Conservation (phyloP, 169 alveolate genomes). For the Eimeria maxima region DNA sequence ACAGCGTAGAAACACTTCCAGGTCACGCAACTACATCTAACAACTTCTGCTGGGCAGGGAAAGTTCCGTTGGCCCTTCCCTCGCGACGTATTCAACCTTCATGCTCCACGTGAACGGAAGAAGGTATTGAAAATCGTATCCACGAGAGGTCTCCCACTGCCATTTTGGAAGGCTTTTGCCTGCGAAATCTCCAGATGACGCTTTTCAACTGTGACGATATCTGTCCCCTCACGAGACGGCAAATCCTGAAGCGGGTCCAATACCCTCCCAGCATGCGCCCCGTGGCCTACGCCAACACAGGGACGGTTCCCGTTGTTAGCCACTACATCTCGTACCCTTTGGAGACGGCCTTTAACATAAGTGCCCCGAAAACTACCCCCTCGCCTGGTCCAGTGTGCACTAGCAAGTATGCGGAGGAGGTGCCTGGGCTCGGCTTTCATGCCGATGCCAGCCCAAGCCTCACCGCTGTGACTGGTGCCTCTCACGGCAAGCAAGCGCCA, state of each 20-base stretch:
- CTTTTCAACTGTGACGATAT: constrained; percentile 45
- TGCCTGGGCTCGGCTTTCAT: neutral
- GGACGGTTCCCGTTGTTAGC: constrained; percentile 13
- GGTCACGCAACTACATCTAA: neutral
- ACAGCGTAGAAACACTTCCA: neutral
- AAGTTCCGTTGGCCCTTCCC: neutral
- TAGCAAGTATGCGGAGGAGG: neutral
- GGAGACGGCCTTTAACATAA: neutral
- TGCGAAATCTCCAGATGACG: constrained; percentile 35
- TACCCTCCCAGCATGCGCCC: constrained; percentile 47
- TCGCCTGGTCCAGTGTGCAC: constrained; percentile 12
- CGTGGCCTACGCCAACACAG: constrained; percentile 50
- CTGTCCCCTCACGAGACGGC: constrained; percentile 39
- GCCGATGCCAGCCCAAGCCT: neutral
- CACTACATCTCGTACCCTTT: constrained; percentile 37
- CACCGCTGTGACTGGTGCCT: neutral
- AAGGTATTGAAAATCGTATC: neutral
- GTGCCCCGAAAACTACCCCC: neutral
- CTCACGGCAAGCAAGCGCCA: constrained; percentile 20
- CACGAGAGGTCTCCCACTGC: neutral
- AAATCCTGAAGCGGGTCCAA: constrained; percentile 33
- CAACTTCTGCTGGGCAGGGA: neutral
- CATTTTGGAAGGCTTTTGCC: neutral
- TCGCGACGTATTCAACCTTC: neutral
- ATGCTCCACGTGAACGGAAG: neutral